Percentiles rank a stretch among this genome's conserved stretches.
Evolutionary conservation across 805 yeast species (phyloP).

Genomic region (Candida mattraensis): DNA sequence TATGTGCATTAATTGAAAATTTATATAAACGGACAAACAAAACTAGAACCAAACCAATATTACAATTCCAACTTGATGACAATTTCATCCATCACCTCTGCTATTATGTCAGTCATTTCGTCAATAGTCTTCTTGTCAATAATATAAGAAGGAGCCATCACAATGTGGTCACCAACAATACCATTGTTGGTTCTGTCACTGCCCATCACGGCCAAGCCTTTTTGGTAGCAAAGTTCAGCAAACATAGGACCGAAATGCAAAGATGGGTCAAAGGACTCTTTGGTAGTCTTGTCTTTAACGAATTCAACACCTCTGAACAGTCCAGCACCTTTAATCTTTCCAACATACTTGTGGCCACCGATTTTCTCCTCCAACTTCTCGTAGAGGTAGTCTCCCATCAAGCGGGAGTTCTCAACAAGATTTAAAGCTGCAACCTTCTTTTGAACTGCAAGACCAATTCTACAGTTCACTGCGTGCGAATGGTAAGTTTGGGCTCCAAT

Average conservation of each 20-base stretch:
- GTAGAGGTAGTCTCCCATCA: constrained; percentile 42
- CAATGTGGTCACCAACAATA: constrained; percentile 44
- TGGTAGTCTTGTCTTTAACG: constrained; percentile 43
- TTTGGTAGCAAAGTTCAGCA: constrained; percentile 35
- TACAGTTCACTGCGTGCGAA: constrained; percentile 42
- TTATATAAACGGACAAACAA: too few relatives aligned
- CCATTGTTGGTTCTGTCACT: constrained; percentile 41
- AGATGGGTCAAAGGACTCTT: constrained; percentile 40
- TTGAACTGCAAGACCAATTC: constrained; percentile 44
- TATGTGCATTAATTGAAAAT: too few relatives aligned
- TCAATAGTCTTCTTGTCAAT: constrained; percentile 39
- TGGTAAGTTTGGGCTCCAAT: constrained; percentile 49
- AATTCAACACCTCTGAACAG: constrained; percentile 53
- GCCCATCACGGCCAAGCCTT: constrained; percentile 44
- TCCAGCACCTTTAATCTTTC: constrained; percentile 51
- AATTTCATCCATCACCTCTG: too few relatives aligned
- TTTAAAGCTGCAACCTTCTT: constrained; percentile 36
- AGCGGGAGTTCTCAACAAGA: constrained; percentile 38
- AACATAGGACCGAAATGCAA: constrained; percentile 35
- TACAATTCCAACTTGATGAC: too few relatives aligned
- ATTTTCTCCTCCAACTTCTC: constrained; percentile 28
- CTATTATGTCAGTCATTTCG: constrained; percentile 16
- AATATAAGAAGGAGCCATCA: constrained; percentile 46
- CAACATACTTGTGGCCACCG: constrained; percentile 33
- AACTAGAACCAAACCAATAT: too few relatives aligned